A percentile compares a stretch with the other conserved stretches of the same genome.
phyloP scores from a whole-genome alignment of 2,329 filamentous ascomycete species.

The Rasamsonia emersonii region DNA sequence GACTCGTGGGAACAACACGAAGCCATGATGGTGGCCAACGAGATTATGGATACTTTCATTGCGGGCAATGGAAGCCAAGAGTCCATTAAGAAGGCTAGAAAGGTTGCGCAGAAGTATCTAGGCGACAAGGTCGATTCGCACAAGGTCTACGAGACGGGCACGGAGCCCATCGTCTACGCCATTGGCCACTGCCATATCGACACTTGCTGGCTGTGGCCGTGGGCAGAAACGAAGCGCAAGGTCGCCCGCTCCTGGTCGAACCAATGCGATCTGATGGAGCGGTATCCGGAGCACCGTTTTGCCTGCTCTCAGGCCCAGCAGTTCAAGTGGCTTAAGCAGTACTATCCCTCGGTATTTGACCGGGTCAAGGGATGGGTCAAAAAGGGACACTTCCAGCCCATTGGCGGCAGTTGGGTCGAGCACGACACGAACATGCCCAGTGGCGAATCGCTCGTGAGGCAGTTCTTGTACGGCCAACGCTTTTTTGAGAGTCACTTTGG shows the following conservation, averaged over 20 bases:
- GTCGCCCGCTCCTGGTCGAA: constrained; percentile 93
- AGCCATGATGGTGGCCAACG: constrained; percentile 72
- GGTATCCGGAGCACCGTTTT: constrained; percentile 90
- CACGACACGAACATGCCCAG: constrained; percentile 97
- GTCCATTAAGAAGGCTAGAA: constrained; percentile 68
- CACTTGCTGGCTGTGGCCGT: constrained; percentile 97
- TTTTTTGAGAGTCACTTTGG: constrained; percentile 94
- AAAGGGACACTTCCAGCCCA: constrained; percentile 83
- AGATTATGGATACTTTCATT: constrained; percentile 85
- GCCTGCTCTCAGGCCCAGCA: constrained; percentile 91
- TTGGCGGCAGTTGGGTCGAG: constrained; percentile 97
- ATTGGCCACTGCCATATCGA: constrained; percentile 98
- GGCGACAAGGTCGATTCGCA: constrained; percentile 73
- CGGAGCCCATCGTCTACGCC: constrained; percentile 69
- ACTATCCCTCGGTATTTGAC: constrained; percentile 82
- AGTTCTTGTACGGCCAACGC: constrained; percentile 91
- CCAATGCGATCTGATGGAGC: constrained; percentile 90
- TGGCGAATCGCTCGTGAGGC: constrained; percentile 84
- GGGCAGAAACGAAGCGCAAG: constrained; percentile 95
- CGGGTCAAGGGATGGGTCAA: constrained; percentile 87
- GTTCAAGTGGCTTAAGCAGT: constrained; percentile 90
- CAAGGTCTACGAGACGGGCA: constrained; percentile 71
- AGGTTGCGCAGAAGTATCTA: constrained; percentile 75
- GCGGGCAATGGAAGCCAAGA: constrained; percentile 62
- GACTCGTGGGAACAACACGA: constrained; percentile 85